Base-by-base conservation (phyloP, 2,329 filamentous ascomycete species). In the Colletotrichum tabaci region DNA sequence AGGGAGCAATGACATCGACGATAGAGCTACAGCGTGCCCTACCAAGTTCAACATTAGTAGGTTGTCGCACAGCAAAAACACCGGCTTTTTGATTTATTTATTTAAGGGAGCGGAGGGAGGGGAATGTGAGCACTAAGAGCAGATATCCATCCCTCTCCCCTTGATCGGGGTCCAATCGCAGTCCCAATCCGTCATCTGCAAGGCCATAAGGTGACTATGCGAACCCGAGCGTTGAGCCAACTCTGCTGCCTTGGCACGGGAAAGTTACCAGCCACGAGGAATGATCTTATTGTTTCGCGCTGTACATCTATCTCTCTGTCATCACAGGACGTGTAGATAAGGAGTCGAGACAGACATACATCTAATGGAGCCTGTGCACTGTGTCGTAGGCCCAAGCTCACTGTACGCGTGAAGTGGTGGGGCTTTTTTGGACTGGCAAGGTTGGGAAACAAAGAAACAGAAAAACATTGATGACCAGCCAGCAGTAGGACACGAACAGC, bases 381-480 rank as follows among this genome's bases (percentile, higher is more conserved):
- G 61, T 63, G 35, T 4, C 9, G 13, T 3, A 15, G 16, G 21
- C 18, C 12, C 21, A 16, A 46, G 35, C 35, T 8, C 49, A 63
- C 61, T 63, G 61, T 63, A 63, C 61, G 61, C 61, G 61, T 63
- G 61, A 63, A 63, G 61, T 55, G 49, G 61, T 63, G 23, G 49
- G 8, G 49, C 61, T 40, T 4, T 15, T n/a, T n/a, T 23, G 21
- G 8, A 9, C 35, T 38, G 35, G 15, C 16, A 44, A 21, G 55
- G 61, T 63, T 42, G 61, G 38, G 49, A 44, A 44, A 63, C 21
- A 35, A 21, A 18, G 16, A 44, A 30, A 16, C n/a, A 47, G 7
- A 60, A 60, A 44, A 58, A 58, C 40, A 58, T 58, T 44, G 15
- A 44, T 15, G 30, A n/a, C 12, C 7, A n/a, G 21, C 18, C 53